Evolutionary conservation across 1,284 basidiomycete genomes (phyloP), one percentile per base, ranked within the genome.

Genomic region (Ustilago curta): DNA sequence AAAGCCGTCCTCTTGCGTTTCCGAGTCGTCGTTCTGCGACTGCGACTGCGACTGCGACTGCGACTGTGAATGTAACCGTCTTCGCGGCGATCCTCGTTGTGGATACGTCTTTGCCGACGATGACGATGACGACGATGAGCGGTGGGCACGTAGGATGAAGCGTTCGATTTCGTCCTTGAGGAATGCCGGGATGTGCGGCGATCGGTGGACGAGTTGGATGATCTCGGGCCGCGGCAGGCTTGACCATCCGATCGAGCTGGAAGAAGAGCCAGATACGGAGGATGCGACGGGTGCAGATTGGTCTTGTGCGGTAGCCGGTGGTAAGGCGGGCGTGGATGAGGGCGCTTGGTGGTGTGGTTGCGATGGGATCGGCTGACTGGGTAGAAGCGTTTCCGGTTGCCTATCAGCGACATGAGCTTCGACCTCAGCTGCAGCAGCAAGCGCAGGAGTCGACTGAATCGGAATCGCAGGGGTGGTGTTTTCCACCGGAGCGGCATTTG

Each of bases 141-240:
- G 60, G 3, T 50, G 25, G n/a, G 65, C 31, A 14, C 59, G 64
- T 1, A 59, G n/a, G 35, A 76, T 18, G 35, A 65, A 76, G 11
- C 65, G 57, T 44, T 76, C 69, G 45, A 76, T 58, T 39, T 76
- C 69, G 49, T 68, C 58, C 27, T 72, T 71, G 14, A 76, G 69
- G 23, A 69, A 63, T 1, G 29, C 47, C 0, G 73, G 73, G 32
- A 76, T 63, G 59, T 76, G 59, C 0, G 58, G 14, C 0, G 69
- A 71, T 14, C 53, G 54, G 4, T 76, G 73, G 23, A 76, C 51
- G 0, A 75, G 55, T 0, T 67, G 42, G 37, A 70, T 27, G 23
- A 70, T 42, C 39, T 70, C 72, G 5, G 60, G 52, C 0, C 60
- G 55, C 6, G 72, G 72, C 1, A 75, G 58, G 5, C 53, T 40